These are phyloP conservation scores for Pseudogymnoascus sp. DNA, from an alignment of 2,329 filamentous ascomycete genomes.

Conservation along the genomic window DNA sequence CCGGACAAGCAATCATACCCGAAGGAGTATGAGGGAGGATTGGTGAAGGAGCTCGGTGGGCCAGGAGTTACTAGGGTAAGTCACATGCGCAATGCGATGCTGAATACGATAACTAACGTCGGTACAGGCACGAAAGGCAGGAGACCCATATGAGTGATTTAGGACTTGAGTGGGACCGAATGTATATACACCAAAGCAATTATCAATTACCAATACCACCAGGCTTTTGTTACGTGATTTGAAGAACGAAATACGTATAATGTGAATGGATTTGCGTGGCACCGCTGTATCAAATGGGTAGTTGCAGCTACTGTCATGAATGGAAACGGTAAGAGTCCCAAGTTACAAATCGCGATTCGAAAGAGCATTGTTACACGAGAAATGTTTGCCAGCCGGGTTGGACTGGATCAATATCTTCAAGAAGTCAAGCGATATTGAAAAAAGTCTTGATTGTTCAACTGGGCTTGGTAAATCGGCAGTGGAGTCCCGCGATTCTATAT, in stretches of 20 bases:
- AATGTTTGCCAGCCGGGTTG: background rate
- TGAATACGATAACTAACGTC: conserved; percentile 14
- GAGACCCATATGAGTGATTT: conserved; percentile 10
- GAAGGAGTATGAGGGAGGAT: conserved; percentile 61
- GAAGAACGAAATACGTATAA: background rate
- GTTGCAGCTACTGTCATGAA: background rate
- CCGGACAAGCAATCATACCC: conserved; percentile 64
- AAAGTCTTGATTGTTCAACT: background rate
- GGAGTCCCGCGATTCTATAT: background rate
- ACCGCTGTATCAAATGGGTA: background rate
- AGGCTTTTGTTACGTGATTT: background rate
- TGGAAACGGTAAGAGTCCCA: background rate
- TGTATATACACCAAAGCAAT: conserved; percentile 13
- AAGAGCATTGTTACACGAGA: background rate
- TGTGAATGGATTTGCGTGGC: background rate
- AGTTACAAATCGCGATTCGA: background rate
- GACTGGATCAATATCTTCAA: background rate
- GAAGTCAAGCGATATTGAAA: background rate
- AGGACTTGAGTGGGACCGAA: background rate
- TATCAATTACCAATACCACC: background rate
- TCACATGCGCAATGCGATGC: conserved; percentile 21
- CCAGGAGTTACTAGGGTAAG: conserved; percentile 57
- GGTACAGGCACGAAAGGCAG: conserved; percentile 39
- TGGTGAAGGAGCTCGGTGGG: conserved; percentile 69
- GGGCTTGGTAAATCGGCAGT: background rate